Conservation (phyloP, 2,329 filamentous ascomycete genomes). For the Lasiodiplodia citricola region DNA sequence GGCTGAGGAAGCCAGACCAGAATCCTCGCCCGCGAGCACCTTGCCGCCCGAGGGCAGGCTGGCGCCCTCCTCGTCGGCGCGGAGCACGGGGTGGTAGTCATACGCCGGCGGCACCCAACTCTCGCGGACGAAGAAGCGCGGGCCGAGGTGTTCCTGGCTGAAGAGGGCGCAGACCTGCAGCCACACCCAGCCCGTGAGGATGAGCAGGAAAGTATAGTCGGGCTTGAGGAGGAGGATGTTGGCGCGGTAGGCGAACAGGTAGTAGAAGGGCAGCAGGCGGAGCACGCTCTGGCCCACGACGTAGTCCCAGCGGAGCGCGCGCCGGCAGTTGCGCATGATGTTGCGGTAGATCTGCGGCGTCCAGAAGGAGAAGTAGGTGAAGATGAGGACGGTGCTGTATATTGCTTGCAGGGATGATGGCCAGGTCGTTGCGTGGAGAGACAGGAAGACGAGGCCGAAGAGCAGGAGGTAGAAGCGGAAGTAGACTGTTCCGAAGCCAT, state of each 20-base stretch:
- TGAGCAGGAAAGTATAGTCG: slow-evolving; percentile 68
- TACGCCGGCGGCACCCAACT: slow-evolving; percentile 75
- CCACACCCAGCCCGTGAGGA: slow-evolving; percentile 82
- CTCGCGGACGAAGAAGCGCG: slow-evolving; percentile 80
- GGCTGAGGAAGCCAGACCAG: background rate
- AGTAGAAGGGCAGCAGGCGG: slow-evolving; percentile 78
- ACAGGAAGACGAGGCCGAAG: slow-evolving; percentile 62
- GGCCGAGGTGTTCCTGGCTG: slow-evolving; percentile 83
- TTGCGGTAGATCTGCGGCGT: slow-evolving; percentile 91
- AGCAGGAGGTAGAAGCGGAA: slow-evolving; percentile 67
- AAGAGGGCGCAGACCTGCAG: slow-evolving; percentile 79
- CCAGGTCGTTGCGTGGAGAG: slow-evolving; percentile 64
- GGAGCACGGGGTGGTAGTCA: slow-evolving; percentile 91
- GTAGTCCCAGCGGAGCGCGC: slow-evolving; percentile 90
- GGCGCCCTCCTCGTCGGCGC: slow-evolving; percentile 81
- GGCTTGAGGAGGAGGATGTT: slow-evolving; percentile 82
- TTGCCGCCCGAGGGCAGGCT: slow-evolving; percentile 73
- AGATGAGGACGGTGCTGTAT: slow-evolving; percentile 67
- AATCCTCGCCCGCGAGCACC: slow-evolving; percentile 35
- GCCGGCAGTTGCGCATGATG: slow-evolving; percentile 85
- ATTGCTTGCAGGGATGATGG: slow-evolving; percentile 57
- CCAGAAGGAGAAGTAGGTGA: slow-evolving; percentile 90
- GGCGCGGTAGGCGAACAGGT: slow-evolving; percentile 78
- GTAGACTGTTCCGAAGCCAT: slow-evolving; percentile 58
- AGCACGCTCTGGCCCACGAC: slow-evolving; percentile 81